A percentile compares a stretch with the other conserved stretches of the same genome.
These are phyloP conservation scores for Cystobasidium ongulense DNA, from an alignment of 768 basidiomycete species.

Conservation along the genomic window DNA sequence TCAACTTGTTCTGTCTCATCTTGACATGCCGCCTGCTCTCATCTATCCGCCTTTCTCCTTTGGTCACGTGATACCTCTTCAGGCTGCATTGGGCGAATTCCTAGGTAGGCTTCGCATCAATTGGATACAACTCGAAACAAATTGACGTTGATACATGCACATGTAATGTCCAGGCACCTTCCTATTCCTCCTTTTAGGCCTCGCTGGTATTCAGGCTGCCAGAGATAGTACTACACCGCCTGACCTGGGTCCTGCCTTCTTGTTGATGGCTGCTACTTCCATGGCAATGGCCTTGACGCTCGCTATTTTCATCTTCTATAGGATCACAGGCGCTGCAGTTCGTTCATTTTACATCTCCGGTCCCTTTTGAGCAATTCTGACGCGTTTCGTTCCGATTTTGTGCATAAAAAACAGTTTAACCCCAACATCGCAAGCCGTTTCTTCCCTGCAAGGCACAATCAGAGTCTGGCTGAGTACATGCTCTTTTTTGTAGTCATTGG, in stretches of 20 bases:
- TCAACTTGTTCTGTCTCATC: no score
- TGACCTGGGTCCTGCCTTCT: neutral
- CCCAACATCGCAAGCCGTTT: slow-evolving; percentile 11
- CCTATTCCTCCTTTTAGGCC: slow-evolving; percentile 53
- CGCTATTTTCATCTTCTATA: slow-evolving; percentile 13
- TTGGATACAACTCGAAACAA: neutral
- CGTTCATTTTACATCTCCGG: no score
- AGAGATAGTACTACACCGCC: neutral
- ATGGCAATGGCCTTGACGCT: slow-evolving; percentile 19
- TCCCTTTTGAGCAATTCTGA: neutral
- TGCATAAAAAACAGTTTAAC: neutral
- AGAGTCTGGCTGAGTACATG: no score
- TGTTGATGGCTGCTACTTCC: slow-evolving; percentile 15
- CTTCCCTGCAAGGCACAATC: no score
- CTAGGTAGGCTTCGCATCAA: neutral
- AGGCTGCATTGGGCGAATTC: slow-evolving; percentile 25
- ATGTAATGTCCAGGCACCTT: slow-evolving; percentile 20
- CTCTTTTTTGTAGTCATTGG: neutral
- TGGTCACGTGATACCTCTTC: neutral
- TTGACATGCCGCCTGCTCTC: neutral
- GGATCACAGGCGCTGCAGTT: slow-evolving; percentile 12
- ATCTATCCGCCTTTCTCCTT: neutral
- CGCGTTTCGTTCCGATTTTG: neutral
- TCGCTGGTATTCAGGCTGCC: slow-evolving; percentile 21
- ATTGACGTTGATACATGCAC: neutral